Conservation (phyloP, 129 eudicot species). For the Helichrysum umbraculigerum region DNA sequence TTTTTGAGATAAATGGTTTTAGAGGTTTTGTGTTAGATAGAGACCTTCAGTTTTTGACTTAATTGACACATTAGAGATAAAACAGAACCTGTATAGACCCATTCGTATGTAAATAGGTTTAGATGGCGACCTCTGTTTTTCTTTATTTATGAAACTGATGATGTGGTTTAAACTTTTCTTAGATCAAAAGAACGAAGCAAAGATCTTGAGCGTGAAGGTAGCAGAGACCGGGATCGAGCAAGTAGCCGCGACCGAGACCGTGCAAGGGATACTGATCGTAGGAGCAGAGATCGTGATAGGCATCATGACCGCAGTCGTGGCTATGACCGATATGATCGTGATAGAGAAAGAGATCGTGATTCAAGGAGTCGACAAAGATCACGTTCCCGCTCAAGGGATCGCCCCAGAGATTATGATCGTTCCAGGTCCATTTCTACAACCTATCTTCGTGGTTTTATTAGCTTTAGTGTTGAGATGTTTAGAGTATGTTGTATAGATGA, state of each 20-base stretch:
- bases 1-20: neutral
- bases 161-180: neutral
- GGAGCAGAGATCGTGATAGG: slow-evolving; percentile 89
- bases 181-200: slow-evolving; percentile 82
- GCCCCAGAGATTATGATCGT: slow-evolving; percentile 82
- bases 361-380: slow-evolving; percentile 85
- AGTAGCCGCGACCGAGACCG: slow-evolving; percentile 59
- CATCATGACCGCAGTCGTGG: slow-evolving; percentile 58
- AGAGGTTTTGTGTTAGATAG: neutral
- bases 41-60: neutral
- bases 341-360: slow-evolving; percentile 68
- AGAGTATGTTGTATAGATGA: neutral
- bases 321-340: slow-evolving; percentile 70
- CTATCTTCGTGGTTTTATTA: neutral
- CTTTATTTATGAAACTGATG: neutral
- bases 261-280: slow-evolving; percentile 61
- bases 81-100: neutral
- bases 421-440: slow-evolving; percentile 45
- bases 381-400: slow-evolving; percentile 81
- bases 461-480: neutral
- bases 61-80: slow-evolving; percentile 2
- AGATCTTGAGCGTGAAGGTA: slow-evolving; percentile 69
- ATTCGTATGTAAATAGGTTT: neutral
- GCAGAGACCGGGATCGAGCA: slow-evolving; percentile 67
- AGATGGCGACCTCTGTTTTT: neutral